A percentile compares a stretch with the other conserved stretches of the same genome.
These are phyloP conservation scores for Colletotrichum godetiae DNA, from an alignment of 2,329 filamentous ascomycete species.

Conservation along the genomic window DNA sequence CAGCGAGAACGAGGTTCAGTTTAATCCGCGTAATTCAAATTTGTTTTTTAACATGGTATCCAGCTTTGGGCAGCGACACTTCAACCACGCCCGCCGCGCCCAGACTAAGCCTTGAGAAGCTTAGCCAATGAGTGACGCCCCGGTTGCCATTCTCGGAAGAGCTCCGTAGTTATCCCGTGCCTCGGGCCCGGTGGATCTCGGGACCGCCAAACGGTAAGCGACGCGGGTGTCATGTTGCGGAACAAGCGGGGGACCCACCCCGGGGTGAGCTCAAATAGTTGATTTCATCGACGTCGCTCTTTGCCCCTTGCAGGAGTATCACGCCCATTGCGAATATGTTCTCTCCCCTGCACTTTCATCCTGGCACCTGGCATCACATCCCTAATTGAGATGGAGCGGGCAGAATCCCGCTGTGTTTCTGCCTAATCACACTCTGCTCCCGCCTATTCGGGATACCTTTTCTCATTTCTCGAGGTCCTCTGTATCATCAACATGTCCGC, in stretches of 20 bases:
- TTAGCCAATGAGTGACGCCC: conserved; percentile 19
- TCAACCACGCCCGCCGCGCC: not conserved
- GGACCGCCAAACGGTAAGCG: not conserved
- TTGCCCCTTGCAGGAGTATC: not conserved
- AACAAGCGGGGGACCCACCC: conserved; percentile 1
- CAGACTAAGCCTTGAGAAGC: not conserved
- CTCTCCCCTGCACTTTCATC: not conserved
- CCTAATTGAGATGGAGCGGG: not conserved
- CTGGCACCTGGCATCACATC: not conserved
- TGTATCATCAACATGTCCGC: too few species aligned
- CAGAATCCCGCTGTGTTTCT: not conserved
- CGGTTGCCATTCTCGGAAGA: conserved; percentile 26
- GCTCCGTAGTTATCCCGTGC: not conserved
- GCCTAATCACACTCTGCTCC: not conserved
- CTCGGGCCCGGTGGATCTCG: not conserved
- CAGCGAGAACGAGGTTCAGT: not conserved
- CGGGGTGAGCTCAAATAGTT: not conserved
- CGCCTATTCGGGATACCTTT: too few species aligned
- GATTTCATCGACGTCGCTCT: not conserved
- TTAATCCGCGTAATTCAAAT: not conserved
- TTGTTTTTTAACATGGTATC: not conserved
- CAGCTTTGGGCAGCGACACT: conserved; percentile 4
- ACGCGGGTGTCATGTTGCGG: not conserved
- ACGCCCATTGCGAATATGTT: not conserved
- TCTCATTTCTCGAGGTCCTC: too few species aligned